Conservation (phyloP, 768 basidiomycete species). For the Mrakia hoshinonis region DNA sequence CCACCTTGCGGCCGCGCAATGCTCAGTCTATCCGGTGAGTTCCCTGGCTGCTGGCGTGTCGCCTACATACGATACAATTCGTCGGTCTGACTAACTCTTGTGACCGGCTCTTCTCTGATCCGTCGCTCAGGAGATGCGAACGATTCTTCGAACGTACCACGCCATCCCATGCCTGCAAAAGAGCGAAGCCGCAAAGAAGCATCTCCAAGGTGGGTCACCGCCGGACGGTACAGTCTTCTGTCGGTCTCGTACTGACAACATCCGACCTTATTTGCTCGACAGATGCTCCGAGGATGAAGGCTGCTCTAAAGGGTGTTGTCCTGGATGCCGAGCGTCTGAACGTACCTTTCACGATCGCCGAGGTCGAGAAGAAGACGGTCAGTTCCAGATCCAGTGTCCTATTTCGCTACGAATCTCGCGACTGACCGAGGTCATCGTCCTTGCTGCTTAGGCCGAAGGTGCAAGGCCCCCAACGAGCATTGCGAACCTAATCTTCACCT, state of each 20-base stretch:
- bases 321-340: conserved; percentile 50
- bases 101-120: conserved; percentile 3
- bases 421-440: conserved; percentile 41
- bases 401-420: conserved; percentile 13
- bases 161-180: conserved; percentile 64
- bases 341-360: conserved; percentile 51
- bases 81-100: not conserved
- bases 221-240: no score
- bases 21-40: conserved; percentile 44
- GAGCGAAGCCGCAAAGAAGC: conserved; percentile 48
- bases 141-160: conserved; percentile 65
- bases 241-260: no score
- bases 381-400: conserved; percentile 32
- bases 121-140: conserved; percentile 54
- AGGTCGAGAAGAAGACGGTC: conserved; percentile 53
- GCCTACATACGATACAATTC: no score
- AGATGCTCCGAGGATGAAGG: conserved; percentile 70
- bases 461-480: conserved; percentile 68
- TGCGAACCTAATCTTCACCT: conserved; percentile 62
- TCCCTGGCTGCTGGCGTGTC: not conserved
- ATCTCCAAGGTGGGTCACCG: conserved; percentile 46
- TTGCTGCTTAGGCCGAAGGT: conserved; percentile 28
- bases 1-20: not conserved
- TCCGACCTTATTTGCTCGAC: no score
- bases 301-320: conserved; percentile 57